phyloP scores from a whole-genome alignment of 2,329 filamentous ascomycete species.

The Phoma herbarum region DNA sequence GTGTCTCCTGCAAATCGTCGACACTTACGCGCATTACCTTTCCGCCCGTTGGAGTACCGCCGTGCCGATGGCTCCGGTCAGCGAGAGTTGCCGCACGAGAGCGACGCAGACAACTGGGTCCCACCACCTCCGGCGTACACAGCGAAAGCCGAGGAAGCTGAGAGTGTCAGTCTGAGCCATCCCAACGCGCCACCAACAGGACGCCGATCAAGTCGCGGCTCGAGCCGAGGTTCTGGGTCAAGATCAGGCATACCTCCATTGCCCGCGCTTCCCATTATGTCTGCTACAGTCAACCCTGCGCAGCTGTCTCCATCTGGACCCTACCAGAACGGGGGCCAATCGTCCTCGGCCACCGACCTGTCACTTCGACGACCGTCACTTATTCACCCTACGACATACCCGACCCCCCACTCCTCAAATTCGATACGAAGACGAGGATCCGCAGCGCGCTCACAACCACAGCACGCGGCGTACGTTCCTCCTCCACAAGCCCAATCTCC shows the following conservation, averaged over 20 bases:
- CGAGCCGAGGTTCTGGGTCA: constrained; percentile 14
- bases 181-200: constrained; percentile 41
- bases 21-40: constrained; percentile 66
- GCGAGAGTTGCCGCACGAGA: constrained; percentile 81
- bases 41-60: constrained; percentile 67
- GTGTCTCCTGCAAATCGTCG: constrained; percentile 78
- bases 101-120: constrained; percentile 88
- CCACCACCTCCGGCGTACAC: constrained; percentile 84
- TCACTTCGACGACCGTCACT: constrained; percentile 40
- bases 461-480: neutral
- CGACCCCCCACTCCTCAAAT: constrained; percentile 35
- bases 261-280: constrained; percentile 36
- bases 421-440: constrained; percentile 40
- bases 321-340: constrained; percentile 32
- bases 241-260: constrained; percentile 13
- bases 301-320: constrained; percentile 30
- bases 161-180: constrained; percentile 51
- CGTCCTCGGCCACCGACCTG: constrained; percentile 39
- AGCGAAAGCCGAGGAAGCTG: constrained; percentile 60
- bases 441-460: constrained; percentile 27
- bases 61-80: constrained; percentile 69
- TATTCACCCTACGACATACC: constrained; percentile 47
- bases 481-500: constrained; percentile 10
- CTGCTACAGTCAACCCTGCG: constrained; percentile 32
- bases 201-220: constrained; percentile 10